These are phyloP conservation scores for Phlebopus sp. DNA, from an alignment of 1,284 basidiomycete species.

Conservation along the genomic window DNA sequence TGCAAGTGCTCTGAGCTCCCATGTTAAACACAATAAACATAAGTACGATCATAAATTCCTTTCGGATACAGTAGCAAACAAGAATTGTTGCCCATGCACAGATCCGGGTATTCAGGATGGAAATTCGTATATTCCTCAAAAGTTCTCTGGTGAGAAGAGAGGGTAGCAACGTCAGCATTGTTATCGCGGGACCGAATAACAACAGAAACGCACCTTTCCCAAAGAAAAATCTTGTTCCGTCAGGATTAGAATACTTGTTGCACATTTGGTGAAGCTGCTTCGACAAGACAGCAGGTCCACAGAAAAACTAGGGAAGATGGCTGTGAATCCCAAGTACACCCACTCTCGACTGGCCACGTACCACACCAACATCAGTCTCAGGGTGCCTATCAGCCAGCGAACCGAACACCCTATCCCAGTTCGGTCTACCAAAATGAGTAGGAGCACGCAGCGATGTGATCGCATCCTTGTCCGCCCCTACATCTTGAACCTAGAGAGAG, in stretches of 20 bases:
- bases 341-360: conserved; percentile 32
- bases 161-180: conserved; percentile 7
- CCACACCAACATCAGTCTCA: conserved; percentile 82
- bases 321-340: conserved; percentile 1
- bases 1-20: too few species aligned
- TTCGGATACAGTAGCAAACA: background rate
- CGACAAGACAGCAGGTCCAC: conserved; percentile 72
- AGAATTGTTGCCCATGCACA: background rate
- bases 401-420: conserved; percentile 84
- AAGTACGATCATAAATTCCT: background rate
- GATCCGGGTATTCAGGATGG: background rate
- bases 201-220: conserved; percentile 60
- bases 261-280: conserved; percentile 70
- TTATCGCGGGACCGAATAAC: background rate
- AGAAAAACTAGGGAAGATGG: conserved; percentile 59
- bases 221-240: conserved; percentile 84
- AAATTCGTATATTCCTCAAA: conserved; percentile 13
- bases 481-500: conserved; percentile 64
- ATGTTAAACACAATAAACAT: too few species aligned
- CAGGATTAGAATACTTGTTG: conserved; percentile 82
- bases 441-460: conserved; percentile 83
- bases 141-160: conserved; percentile 22
- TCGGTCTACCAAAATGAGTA: conserved; percentile 92
- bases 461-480: conserved; percentile 85
- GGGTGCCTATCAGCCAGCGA: conserved; percentile 77